Evolutionary conservation across 305 asterid genomes (phyloP), one percentile per base, ranked within the genome.

Genomic region (Fraxinus floribunda): DNA sequence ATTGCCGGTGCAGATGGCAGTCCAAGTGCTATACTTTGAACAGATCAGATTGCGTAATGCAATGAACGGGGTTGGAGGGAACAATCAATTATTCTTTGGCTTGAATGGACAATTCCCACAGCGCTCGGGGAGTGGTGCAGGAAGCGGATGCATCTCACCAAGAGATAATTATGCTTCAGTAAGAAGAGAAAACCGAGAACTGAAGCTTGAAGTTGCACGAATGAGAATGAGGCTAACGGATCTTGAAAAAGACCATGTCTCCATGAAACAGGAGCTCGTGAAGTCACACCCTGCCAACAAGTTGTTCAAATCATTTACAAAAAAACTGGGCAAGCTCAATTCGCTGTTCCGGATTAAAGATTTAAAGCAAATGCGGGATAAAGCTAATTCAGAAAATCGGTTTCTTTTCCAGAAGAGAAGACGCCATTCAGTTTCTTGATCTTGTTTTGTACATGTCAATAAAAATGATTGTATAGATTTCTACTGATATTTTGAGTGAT

Each of bases 141-240:
- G 95, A 75, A 94, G 98, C 75, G 97, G 97, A 4, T 94, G 98
- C 88, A 95, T 95, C 49, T 95, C 99, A 0, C 99, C 99, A 0
- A 84, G 99, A 35, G 99, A 96, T 79, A 94, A 96, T 90, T 96
- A 96, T 36, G 99, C 99, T 11, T 94, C 98, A 0, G 97, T 96
- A 0, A 88, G 99, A 75, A 88, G 98, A 85, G 99, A 96, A 62
- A 96, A 96, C 83, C 84, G 98, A 20, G 99, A 96, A 79, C 86
- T 96, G 89, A 94, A 94, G 89, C 97, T 96, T 7, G 99, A 96
- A 84, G 98, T 94, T 18, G 95, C 99, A 1, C 85, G 98, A 81
- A 94, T 96, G 99, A 87, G 99, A 81, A 96, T 96, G 99, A 88
- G 99, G 89, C 91, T 96, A 6, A 96, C 98, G 0, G 99, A 96